Conservation (phyloP, 345 rosid species). For the Durio zibethinus region DNA sequence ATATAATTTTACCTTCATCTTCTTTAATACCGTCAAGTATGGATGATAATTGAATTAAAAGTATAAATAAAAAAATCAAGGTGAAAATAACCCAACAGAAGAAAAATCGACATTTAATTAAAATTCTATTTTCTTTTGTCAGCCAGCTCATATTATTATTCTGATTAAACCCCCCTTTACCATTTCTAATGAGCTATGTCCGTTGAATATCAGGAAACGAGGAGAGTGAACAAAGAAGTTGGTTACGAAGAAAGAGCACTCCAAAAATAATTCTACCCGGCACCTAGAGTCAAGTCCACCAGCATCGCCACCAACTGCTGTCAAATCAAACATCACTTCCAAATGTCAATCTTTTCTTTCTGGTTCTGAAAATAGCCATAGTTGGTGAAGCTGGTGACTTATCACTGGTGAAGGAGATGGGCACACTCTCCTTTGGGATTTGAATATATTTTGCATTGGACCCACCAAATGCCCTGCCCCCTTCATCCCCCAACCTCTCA, state of each 20-base stretch:
- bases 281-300: constrained; percentile 24
- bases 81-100: no score
- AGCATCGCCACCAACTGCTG: constrained; percentile 22
- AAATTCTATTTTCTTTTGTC: no score
- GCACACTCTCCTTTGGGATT: not conserved
- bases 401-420: not conserved
- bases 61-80: no score
- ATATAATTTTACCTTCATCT: no score
- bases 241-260: not conserved
- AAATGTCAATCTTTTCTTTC: not conserved
- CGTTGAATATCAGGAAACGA: no score
- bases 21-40: no score
- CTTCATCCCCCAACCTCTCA: not conserved
- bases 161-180: no score
- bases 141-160: no score
- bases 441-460: no score
- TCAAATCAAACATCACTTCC: constrained; percentile 49
- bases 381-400: constrained; percentile 1
- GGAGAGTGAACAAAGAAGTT: not conserved
- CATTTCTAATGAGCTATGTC: no score
- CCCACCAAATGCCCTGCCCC: not conserved
- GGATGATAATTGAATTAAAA: no score
- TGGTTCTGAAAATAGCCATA: constrained; percentile 6
- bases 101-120: no score
- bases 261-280: not conserved